phyloP scores from a whole-genome alignment of 176 grass and related monocot genomes.

The Zea luxurians region DNA sequence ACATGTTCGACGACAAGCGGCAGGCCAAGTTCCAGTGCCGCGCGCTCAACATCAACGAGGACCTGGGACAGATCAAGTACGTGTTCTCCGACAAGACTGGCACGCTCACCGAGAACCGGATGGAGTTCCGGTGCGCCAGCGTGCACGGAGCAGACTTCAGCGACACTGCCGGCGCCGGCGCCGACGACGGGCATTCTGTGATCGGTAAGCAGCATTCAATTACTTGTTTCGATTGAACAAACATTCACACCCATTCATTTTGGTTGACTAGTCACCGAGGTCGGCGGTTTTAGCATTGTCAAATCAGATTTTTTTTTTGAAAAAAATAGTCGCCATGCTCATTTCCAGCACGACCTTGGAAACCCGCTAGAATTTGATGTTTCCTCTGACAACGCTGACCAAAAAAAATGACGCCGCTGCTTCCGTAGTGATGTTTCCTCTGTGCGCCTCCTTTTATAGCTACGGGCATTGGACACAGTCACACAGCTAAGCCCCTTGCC shows the following conservation, averaged over 20 bases:
- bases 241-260: neutral
- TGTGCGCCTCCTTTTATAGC: neutral
- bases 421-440: neutral
- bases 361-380: neutral
- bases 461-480: neutral
- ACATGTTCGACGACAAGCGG: constrained; percentile 61
- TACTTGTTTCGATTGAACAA: neutral
- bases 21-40: constrained; percentile 83
- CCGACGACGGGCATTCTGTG: constrained; percentile 30
- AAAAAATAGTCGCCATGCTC: neutral
- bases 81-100: constrained; percentile 99
- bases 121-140: constrained; percentile 89
- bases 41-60: constrained; percentile 98
- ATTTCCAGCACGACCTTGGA: neutral
- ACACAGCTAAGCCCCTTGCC: too few relatives aligned
- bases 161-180: constrained; percentile 9
- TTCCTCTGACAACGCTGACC: neutral
- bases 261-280: neutral
- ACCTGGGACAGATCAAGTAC: constrained; percentile 95
- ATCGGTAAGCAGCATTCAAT: constrained; percentile 33
- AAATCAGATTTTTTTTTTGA: neutral
- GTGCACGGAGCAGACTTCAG: constrained; percentile 73
- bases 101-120: constrained; percentile 84
- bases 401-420: neutral
- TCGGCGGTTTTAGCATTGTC: neutral